Percentiles rank a stretch among this genome's conserved stretches.
These are phyloP conservation scores for Torulaspora gathmanii DNA, from an alignment of 805 yeast genomes.

Conservation along the genomic window DNA sequence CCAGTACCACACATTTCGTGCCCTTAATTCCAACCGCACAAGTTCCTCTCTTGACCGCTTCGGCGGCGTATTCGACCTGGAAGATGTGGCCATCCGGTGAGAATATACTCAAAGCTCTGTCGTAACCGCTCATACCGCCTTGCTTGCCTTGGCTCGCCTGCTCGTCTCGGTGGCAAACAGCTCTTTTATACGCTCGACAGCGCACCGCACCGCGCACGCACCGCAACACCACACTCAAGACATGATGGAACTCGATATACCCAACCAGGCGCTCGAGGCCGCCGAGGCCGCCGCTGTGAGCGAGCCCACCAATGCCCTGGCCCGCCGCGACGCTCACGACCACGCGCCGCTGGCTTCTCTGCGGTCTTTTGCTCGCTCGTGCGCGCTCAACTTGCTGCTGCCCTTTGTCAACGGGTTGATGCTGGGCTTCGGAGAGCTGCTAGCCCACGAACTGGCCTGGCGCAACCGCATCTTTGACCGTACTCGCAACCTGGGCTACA, in stretches of 20 bases:
- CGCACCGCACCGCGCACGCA: background rate
- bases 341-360: background rate
- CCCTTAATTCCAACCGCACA: slow-evolving; percentile 98
- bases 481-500: slow-evolving; percentile 51
- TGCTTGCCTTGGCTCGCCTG: background rate
- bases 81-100: slow-evolving; percentile 99
- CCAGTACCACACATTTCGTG: slow-evolving; percentile 78
- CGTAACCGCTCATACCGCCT: slow-evolving; percentile 89
- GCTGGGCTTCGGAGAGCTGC: slow-evolving; percentile 93
- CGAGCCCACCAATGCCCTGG: slow-evolving; percentile 2
- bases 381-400: slow-evolving; percentile 69
- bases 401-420: slow-evolving; percentile 92
- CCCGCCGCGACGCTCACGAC: background rate
- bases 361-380: slow-evolving; percentile 29
- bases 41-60: slow-evolving; percentile 97
- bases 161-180: slow-evolving; percentile 9
- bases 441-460: slow-evolving; percentile 90
- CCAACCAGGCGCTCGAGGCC: slow-evolving; percentile 13
- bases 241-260: slow-evolving; percentile 9
- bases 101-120: slow-evolving; percentile 94
- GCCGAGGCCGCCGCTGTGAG: slow-evolving; percentile 8
- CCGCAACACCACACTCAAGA: slow-evolving; percentile 5
- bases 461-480: slow-evolving; percentile 61
- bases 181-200: background rate
- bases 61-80: slow-evolving; percentile 97